These are phyloP conservation scores for Pluteus cervinus DNA, from an alignment of 768 basidiomycete species.

Conservation along the genomic window DNA sequence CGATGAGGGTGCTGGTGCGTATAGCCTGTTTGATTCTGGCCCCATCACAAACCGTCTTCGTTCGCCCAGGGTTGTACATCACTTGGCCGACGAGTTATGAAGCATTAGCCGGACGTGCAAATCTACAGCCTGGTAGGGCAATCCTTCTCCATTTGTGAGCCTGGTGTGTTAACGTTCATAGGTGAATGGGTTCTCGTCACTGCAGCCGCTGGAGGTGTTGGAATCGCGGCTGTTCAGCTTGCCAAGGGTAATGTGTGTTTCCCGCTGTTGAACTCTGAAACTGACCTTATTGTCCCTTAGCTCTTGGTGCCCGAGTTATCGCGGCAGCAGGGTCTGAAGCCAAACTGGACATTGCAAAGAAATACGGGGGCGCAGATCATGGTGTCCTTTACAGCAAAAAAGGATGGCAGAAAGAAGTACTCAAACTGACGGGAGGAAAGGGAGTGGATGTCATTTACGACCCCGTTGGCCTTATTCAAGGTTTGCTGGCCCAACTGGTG, in stretches of 20 bases:
- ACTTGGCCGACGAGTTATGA: slow-evolving; percentile 95
- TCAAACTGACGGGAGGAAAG: slow-evolving; percentile 74
- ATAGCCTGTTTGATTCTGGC: no score
- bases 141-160: neutral
- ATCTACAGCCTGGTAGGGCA: slow-evolving; percentile 62
- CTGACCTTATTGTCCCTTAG: slow-evolving; percentile 28
- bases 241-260: slow-evolving; percentile 62
- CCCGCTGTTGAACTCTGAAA: neutral
- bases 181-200: slow-evolving; percentile 92
- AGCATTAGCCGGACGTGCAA: slow-evolving; percentile 79
- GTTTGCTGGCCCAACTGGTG: slow-evolving; percentile 29
- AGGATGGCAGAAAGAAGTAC: slow-evolving; percentile 88
- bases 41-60: no score
- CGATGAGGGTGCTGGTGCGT: slow-evolving; percentile 79
- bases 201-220: slow-evolving; percentile 95
- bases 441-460: slow-evolving; percentile 88
- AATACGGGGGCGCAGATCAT: slow-evolving; percentile 78
- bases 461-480: slow-evolving; percentile 76
- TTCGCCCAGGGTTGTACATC: slow-evolving; percentile 63
- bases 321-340: slow-evolving; percentile 78
- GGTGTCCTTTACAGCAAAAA: slow-evolving; percentile 70
- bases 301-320: slow-evolving; percentile 89
- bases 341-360: slow-evolving; percentile 77
- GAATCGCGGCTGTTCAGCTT: slow-evolving; percentile 86
- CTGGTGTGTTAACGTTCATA: slow-evolving; percentile 16